Percentiles rank a stretch among this genome's conserved stretches.
phyloP scores from a whole-genome alignment of 2,329 filamentous ascomycete species.

The Pezicula radicicola region DNA sequence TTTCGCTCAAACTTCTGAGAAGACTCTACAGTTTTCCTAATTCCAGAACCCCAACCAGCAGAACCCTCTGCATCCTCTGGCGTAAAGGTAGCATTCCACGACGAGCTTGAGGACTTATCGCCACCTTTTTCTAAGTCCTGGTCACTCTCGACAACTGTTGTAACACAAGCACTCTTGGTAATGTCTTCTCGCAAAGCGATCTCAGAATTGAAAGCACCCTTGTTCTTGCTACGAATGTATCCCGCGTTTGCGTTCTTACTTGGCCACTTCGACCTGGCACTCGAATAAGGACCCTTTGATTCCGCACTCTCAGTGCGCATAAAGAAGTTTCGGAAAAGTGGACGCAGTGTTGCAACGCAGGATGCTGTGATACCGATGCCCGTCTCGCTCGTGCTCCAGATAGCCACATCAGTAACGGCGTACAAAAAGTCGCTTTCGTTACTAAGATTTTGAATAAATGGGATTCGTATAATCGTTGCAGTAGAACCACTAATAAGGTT shows the following conservation, averaged over 20 bases:
- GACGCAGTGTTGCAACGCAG: conserved; percentile 36
- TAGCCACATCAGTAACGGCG: conserved; percentile 36
- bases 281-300: conserved; percentile 5
- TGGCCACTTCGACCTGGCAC: conserved; percentile 3
- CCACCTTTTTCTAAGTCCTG: background rate
- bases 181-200: conserved; percentile 15
- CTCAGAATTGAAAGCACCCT: conserved; percentile 5
- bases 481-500: conserved; percentile 31
- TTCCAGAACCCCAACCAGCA: too few species aligned
- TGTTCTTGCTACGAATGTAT: conserved; percentile 11
- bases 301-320: conserved; percentile 8
- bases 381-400: conserved; percentile 40
- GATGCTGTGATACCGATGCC: conserved; percentile 37
- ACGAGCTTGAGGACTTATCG: too few species aligned
- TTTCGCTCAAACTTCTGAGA: too few species aligned
- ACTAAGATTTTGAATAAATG: conserved; percentile 34
- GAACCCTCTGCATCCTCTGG: too few species aligned
- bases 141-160: conserved; percentile 13
- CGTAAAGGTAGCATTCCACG: too few species aligned
- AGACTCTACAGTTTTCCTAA: too few species aligned
- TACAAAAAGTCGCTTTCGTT: conserved; percentile 34
- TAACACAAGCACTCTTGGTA: conserved; percentile 10
- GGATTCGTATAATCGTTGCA: conserved; percentile 39
- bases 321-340: conserved; percentile 28
- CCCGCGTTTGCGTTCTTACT: conserved; percentile 1